Evolutionary conservation across 345 rosid genomes (phyloP), one percentile per base, ranked within the genome.

Genomic region (Excoecaria agallocha): DNA sequence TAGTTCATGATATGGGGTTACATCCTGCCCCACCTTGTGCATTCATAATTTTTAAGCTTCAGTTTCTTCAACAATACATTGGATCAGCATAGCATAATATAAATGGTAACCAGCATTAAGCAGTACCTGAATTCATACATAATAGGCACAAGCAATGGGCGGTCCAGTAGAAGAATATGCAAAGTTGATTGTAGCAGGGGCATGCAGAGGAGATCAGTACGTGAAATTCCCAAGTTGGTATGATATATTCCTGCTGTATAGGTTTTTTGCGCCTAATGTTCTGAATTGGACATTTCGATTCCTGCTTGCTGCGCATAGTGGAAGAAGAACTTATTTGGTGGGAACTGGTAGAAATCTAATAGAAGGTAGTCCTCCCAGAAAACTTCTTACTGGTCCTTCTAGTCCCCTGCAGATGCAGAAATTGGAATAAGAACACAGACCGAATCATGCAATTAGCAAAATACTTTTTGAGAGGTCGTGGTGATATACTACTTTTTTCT

Each of bases 171-270:
- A 90, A 75, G 89, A 95, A 54, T 91, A 89, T 60, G 94, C 96
- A 0, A 88, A 75, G 84, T 55, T 87, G 84, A 91, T 95, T 10
- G 97, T 93, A 52, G 74, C 88, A 0, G 94, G 97, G 51, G 98
- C 97, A 54, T 93, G 97, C 45, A 80, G 90, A 20, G 93, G 98
- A 60, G 87, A 93, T 11, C 75, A 87, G 0, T 90, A 87, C 10
- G 97, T 89, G 46, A 91, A 89, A 80, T 89, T 68, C 57, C 93
- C 98, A 4, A 90, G 89, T 74, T 94, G 98, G 98, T 86, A 92
- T 1, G 97, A 91, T 59, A 78, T 85, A 60, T 91, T 91, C 83
- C 89, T 88, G 58, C 78, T 91, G 6, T 94, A 84, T 54, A 79
- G 96, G 76, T 87, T 82, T 68, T 94, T 94, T 70, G 87, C 91